Conservation (phyloP, 805 yeast species). For the Barnettozyma pratensis region DNA sequence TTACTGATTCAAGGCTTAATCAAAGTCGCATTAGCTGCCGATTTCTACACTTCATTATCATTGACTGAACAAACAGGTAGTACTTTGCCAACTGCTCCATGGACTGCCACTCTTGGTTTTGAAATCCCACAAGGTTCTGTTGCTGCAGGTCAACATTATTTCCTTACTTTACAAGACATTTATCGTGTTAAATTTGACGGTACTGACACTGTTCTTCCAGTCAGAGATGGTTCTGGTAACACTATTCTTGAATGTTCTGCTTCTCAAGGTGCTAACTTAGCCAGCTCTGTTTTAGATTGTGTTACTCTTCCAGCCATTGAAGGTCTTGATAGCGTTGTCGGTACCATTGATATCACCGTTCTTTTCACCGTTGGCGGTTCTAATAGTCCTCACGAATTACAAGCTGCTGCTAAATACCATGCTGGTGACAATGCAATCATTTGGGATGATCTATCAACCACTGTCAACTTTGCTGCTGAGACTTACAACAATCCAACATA, state of each 20-base stretch:
- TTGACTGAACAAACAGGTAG: slow-evolving; percentile 7
- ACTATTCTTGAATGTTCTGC: slow-evolving; percentile 28
- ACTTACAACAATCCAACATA: slow-evolving; percentile 10
- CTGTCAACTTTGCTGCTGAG: slow-evolving; percentile 24
- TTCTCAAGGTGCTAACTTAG: slow-evolving; percentile 29
- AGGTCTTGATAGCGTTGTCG: slow-evolving; percentile 20
- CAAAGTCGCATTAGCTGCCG: neutral
- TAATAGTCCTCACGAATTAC: slow-evolving; percentile 25
- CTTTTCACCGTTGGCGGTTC: slow-evolving; percentile 33
- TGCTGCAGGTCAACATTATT: slow-evolving; percentile 15
- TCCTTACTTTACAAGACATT: slow-evolving; percentile 26
- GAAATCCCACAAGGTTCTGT: slow-evolving; percentile 22
- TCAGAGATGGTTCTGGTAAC: slow-evolving; percentile 21
- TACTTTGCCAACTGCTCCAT: slow-evolving; percentile 27
- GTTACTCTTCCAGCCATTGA: slow-evolving; percentile 19
- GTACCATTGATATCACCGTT: slow-evolving; percentile 26
- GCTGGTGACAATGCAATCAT: slow-evolving; percentile 26
- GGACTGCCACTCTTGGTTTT: slow-evolving; percentile 30
- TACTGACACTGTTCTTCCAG: slow-evolving; percentile 14
- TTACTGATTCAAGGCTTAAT: neutral
- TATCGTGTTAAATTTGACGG: slow-evolving; percentile 31
- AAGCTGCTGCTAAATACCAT: slow-evolving; percentile 25
- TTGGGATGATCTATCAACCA: slow-evolving; percentile 24
- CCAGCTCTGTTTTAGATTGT: slow-evolving; percentile 28
- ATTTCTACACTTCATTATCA: slow-evolving; percentile 6